Percentiles rank a stretch among this genome's conserved stretches.
Conservation (phyloP, 73 alveolate genomes). For the Uronychia binucleata region DNA sequence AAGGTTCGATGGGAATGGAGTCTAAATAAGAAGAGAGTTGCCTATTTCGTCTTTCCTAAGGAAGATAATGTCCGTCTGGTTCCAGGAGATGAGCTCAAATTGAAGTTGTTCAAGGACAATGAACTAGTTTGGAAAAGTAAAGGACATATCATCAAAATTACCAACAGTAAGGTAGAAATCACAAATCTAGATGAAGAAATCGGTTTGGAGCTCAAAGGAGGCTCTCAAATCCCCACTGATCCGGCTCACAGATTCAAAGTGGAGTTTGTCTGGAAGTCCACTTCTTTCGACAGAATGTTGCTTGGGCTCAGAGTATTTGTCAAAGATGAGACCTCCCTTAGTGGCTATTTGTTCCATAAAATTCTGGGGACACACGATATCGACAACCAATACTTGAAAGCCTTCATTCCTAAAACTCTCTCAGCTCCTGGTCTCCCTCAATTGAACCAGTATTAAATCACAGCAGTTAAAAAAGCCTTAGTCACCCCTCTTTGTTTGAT, state of each 20-base stretch:
- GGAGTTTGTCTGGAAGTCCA: constrained; percentile 98
- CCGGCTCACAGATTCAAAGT: constrained; percentile 83
- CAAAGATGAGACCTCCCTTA: constrained; percentile 82
- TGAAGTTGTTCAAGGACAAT: constrained; percentile 57
- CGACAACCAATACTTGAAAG: constrained; percentile 71
- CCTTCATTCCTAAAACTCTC: constrained; percentile 81
- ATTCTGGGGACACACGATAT: constrained; percentile 88
- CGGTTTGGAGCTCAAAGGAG: constrained; percentile 80
- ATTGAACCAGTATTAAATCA: constrained; percentile 92
- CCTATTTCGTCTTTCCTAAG: constrained; percentile 89
- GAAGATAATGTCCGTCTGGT: constrained; percentile 89
- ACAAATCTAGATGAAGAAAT: constrained; percentile 83
- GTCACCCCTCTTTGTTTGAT: constrained; percentile 96
- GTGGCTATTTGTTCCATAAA: constrained; percentile 83
- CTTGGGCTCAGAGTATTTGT: constrained; percentile 88
- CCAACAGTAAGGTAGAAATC: constrained; percentile 25
- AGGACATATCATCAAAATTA: constrained; percentile 94
- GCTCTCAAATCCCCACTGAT: constrained; percentile 76
- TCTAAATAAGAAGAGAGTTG: constrained; percentile 83
- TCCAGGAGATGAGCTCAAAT: constrained; percentile 85
- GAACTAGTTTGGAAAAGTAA: constrained; percentile 74
- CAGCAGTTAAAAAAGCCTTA: constrained; percentile 89
- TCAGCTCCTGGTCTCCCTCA: constrained; percentile 98
- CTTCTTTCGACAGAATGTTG: constrained; percentile 98
- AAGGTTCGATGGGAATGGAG: constrained; percentile 84